Percentiles rank a stretch among this genome's conserved stretches.
phyloP scores from a whole-genome alignment of 352 stramenopile genomes.

The Phytophthora colocasiae region DNA sequence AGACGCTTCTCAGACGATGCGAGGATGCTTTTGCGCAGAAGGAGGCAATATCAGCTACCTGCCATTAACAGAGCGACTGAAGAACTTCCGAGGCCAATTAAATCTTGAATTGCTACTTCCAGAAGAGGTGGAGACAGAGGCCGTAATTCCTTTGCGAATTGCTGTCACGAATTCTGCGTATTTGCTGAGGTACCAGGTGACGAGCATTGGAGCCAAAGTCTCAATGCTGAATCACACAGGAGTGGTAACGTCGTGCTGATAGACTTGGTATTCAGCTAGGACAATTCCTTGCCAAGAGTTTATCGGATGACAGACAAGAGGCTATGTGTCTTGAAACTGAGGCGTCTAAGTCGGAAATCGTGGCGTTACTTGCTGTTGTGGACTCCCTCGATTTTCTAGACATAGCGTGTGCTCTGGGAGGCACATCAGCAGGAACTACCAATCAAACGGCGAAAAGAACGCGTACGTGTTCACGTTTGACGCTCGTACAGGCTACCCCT shows the following conservation, averaged over 20 bases:
- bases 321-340: not conserved
- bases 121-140: not conserved
- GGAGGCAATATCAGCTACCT: conserved; percentile 21
- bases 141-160: conserved; percentile 40
- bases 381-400: conserved; percentile 61
- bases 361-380: conserved; percentile 48
- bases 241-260: conserved; percentile 47
- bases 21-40: conserved; percentile 47
- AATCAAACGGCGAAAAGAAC: conserved; percentile 45
- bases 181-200: conserved; percentile 53
- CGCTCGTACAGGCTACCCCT: conserved; percentile 32
- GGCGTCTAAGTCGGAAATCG: conserved; percentile 37
- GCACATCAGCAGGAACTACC: conserved; percentile 5
- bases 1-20: conserved; percentile 68
- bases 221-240: conserved; percentile 51
- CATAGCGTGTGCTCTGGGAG: conserved; percentile 40
- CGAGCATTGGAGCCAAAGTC: conserved; percentile 48
- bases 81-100: conserved; percentile 55
- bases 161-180: conserved; percentile 42
- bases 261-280: conserved; percentile 49
- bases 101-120: conserved; percentile 38
- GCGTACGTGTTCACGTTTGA: conserved; percentile 64
- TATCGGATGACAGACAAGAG: conserved; percentile 2
- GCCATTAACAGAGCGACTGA: conserved; percentile 46
- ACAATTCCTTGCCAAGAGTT: conserved; percentile 26